A percentile compares a stretch with the other conserved stretches of the same genome.
Evolutionary conservation across 495 filamentous ascomycete genomes (phyloP).

Genomic region (Penicillium maclennaniae): DNA sequence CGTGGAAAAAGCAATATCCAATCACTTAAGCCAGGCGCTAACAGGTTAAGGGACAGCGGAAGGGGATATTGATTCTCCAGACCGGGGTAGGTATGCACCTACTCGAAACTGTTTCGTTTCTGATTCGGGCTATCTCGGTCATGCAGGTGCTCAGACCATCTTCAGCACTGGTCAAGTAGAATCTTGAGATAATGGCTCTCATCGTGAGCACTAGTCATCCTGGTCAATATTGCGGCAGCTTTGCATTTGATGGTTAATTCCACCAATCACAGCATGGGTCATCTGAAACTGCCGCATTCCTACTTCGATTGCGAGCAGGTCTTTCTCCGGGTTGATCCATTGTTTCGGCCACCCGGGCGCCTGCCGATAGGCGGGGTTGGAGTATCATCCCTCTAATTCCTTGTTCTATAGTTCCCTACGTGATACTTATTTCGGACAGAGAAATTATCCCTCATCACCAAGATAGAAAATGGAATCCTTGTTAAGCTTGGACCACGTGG

Average conservation of each 20-base stretch:
- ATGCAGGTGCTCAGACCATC: constrained; percentile 8
- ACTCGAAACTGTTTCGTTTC: constrained; percentile 1
- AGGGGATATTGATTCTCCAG: background rate
- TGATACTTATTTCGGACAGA: background rate
- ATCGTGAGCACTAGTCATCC: background rate
- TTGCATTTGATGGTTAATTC: background rate
- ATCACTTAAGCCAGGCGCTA: background rate
- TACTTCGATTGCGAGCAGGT: background rate
- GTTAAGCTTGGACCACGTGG: background rate
- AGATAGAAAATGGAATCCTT: background rate
- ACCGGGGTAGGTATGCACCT: constrained; percentile 3
- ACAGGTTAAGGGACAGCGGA: background rate
- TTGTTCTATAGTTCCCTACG: background rate
- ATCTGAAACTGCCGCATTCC: background rate
- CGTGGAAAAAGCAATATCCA: background rate
- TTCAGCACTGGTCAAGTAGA: background rate
- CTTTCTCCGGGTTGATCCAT: background rate
- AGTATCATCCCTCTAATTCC: background rate
- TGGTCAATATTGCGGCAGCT: background rate
- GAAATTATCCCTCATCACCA: background rate
- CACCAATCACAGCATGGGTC: background rate
- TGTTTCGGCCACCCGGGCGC: background rate
- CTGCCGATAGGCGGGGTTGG: background rate
- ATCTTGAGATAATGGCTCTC: background rate
- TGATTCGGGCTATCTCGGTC: background rate